These are phyloP conservation scores for Arthrinium puccinioides DNA, from an alignment of 2,329 filamentous ascomycete species.

Conservation along the genomic window DNA sequence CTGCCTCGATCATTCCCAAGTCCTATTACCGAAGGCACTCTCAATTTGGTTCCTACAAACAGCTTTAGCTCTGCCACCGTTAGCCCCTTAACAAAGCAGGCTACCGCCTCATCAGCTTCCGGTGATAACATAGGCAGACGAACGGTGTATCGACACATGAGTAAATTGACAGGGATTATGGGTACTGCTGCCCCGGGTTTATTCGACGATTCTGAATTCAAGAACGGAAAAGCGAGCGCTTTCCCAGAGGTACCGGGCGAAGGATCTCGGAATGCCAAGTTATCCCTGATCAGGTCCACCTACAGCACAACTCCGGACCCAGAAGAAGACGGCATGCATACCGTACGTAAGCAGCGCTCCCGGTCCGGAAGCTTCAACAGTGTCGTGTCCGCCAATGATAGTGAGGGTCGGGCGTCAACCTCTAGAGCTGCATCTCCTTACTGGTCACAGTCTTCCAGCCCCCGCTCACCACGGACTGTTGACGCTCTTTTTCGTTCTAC, in stretches of 20 bases:
- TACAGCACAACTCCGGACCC: conserved; percentile 29
- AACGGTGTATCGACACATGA: background rate
- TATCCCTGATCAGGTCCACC: conserved; percentile 28
- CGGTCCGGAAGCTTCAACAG: conserved; percentile 29
- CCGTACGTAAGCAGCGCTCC: conserved; percentile 20
- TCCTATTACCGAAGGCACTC: too few relatives aligned
- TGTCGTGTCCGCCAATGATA: conserved; percentile 11
- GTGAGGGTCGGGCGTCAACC: too few relatives aligned
- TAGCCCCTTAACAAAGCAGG: background rate
- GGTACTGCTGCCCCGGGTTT: conserved; percentile 38
- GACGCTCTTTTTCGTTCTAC: too few relatives aligned
- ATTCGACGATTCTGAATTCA: conserved; percentile 42
- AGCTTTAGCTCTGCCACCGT: background rate
- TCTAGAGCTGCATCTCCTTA: conserved; percentile 9
- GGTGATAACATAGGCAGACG: conserved; percentile 4
- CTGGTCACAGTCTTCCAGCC: conserved; percentile 12
- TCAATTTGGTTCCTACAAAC: too few relatives aligned
- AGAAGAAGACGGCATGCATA: conserved; percentile 21
- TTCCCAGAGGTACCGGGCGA: conserved; percentile 53
- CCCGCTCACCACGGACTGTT: too few relatives aligned
- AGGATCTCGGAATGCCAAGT: conserved; percentile 30
- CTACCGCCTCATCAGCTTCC: conserved; percentile 2
- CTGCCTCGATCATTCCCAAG: too few relatives aligned
- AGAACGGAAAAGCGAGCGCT: conserved; percentile 33
- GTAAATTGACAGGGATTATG: conserved; percentile 25